Evolutionary conservation across 2,329 filamentous ascomycete species (phyloP), one percentile per base, ranked within the genome.

Genomic region (Diaporthe citrichinensis): DNA sequence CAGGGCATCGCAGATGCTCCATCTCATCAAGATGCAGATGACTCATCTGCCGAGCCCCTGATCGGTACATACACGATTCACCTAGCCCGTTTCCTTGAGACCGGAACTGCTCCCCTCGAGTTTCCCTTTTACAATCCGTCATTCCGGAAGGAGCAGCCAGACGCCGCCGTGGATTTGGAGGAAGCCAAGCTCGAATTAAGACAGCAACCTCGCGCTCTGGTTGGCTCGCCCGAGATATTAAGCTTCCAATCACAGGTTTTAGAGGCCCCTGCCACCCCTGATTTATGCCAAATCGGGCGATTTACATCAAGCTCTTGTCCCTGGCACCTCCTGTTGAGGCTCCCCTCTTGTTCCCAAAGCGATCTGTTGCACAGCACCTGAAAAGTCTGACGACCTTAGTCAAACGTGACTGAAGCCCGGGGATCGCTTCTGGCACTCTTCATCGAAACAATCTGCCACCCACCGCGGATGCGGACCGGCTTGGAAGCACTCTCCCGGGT

Each of bases 231-330:
- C n/a, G 49, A 51, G 14, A n/a, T 44, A 68, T 68, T 72, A 55
- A 55, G 6, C 14, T 36, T 36, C 75, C 75, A 76, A 76, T 76
- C 75, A 76, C 67, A 51, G 53, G 71, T 53, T 76, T 74, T 62
- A 74, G 58, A 25, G 44, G 46, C 12, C 58, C 58, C 53, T 49
- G 31, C 39, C 67, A 59, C 75, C 72, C 75, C 75, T 76, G 72
- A 44, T 46, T 76, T 39, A 68, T 72, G n/a, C 75, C 75, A 31
- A 46, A 76, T 76, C 59, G 41, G 75, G 72, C 49, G 51, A 72
- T 62, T 76, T 55, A 72, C 58, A 72, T 68, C 58, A 65, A 25
- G 20, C 34, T 68, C 41, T 51, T 71, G 34, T n/a, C 41, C 39
- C 59, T 55, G 49, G 4, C 14, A 9, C 15, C 39, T 39, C 10